Conservation (phyloP, 1,139 yeast genomes). For the Suhomyces guaymorum region DNA sequence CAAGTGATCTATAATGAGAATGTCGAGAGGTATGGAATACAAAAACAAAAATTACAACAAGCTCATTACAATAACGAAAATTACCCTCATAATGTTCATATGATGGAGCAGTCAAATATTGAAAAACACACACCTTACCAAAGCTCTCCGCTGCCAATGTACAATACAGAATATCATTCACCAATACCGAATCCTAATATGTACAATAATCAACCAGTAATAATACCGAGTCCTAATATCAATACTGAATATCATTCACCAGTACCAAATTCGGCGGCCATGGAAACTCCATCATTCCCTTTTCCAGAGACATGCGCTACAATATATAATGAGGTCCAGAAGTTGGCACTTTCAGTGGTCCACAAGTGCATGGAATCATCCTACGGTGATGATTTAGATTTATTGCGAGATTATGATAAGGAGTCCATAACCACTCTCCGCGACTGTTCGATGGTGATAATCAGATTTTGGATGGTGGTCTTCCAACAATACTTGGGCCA, state of each 20-base stretch:
- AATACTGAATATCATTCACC: no score
- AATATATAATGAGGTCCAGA: constrained; percentile 41
- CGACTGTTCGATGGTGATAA: constrained; percentile 46
- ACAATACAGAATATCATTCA: no score
- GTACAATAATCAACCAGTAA: no score
- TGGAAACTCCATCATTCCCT: no score
- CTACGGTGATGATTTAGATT: constrained; percentile 59
- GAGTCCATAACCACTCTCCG: constrained; percentile 32
- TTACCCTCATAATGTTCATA: no score
- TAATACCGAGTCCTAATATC: no score
- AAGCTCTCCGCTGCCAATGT: no score
- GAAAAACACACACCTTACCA: no score
- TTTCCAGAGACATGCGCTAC: background rate
- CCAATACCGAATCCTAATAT: no score
- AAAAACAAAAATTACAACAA: background rate
- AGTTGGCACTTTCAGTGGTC: constrained; percentile 46
- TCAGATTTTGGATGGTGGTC: constrained; percentile 57
- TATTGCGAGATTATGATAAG: constrained; percentile 48
- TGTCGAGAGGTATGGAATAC: constrained; percentile 24
- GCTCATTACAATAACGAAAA: no score
- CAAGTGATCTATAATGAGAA: constrained; percentile 48
- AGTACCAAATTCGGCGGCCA: no score
- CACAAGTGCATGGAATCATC: constrained; percentile 54
- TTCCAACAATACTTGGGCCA: constrained; percentile 44
- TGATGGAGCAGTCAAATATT: no score